Percentiles rank a stretch among this genome's conserved stretches.
phyloP scores from a whole-genome alignment of 2,329 filamentous ascomycete species.

The Scytalidium lignicola region DNA sequence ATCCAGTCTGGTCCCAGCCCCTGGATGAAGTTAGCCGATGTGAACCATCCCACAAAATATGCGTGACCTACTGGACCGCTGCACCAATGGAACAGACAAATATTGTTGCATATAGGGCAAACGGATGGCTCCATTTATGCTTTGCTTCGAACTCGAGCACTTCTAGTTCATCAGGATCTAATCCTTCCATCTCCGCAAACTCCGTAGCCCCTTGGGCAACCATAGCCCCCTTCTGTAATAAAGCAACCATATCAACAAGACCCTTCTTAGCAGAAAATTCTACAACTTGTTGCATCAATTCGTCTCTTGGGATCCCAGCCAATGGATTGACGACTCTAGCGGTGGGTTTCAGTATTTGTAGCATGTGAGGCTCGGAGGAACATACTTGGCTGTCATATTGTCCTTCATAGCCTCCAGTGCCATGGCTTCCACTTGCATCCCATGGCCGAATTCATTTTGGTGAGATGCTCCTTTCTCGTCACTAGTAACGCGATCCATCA shows the following conservation, averaged over 20 bases:
- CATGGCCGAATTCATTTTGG: too few relatives aligned
- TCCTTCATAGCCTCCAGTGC: too few relatives aligned
- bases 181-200: slow-evolving; percentile 55
- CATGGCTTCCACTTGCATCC: too few relatives aligned
- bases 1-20: slow-evolving; percentile 24
- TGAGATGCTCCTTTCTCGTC: too few relatives aligned
- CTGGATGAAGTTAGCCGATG: slow-evolving; percentile 38
- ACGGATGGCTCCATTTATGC: slow-evolving; percentile 64
- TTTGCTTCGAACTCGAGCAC: slow-evolving; percentile 55
- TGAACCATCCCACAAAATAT: neutral
- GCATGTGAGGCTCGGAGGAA: too few relatives aligned
- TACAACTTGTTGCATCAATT: slow-evolving; percentile 49
- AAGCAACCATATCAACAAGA: slow-evolving; percentile 50
- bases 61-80: slow-evolving; percentile 46
- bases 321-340: slow-evolving; percentile 51
- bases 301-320: slow-evolving; percentile 44
- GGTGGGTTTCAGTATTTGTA: too few relatives aligned
- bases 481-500: too few relatives aligned
- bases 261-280: slow-evolving; percentile 57
- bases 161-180: slow-evolving; percentile 55
- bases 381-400: too few relatives aligned
- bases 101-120: slow-evolving; percentile 61
- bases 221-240: slow-evolving; percentile 65
- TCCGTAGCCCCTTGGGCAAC: slow-evolving; percentile 64
- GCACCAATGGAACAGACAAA: slow-evolving; percentile 63